Evolutionary conservation across 352 stramenopile genomes (phyloP).

Genomic region (Pythium utonaiense): DNA sequence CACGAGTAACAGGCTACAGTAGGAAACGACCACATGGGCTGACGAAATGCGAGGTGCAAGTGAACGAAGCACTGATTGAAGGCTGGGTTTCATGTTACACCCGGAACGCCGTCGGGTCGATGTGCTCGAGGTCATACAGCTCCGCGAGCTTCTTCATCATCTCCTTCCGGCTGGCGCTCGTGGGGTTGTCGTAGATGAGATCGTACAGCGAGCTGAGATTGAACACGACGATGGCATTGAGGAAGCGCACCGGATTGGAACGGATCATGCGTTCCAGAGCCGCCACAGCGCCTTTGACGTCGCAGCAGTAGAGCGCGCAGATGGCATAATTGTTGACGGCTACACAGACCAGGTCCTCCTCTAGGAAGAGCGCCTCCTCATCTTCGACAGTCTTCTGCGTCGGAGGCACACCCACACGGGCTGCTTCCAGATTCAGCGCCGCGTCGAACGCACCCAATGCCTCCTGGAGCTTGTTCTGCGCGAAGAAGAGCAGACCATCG

Average conservation of each 20-base stretch:
- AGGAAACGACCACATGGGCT: no score
- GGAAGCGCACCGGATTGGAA: slow-evolving; percentile 59
- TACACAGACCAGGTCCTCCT: slow-evolving; percentile 64
- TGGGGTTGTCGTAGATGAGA: slow-evolving; percentile 70
- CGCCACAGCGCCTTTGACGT: slow-evolving; percentile 65
- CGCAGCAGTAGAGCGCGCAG: slow-evolving; percentile 77
- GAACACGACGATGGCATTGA: slow-evolving; percentile 70
- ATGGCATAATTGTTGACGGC: slow-evolving; percentile 84
- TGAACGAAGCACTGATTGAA: no score
- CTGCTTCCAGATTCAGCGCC: slow-evolving; percentile 43
- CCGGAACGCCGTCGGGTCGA: slow-evolving; percentile 61
- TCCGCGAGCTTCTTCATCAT: slow-evolving; percentile 81
- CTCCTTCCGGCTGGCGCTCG: slow-evolving; percentile 74
- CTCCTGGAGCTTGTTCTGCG: slow-evolving; percentile 79
- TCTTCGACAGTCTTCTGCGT: background rate
- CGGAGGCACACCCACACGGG: background rate
- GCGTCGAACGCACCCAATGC: slow-evolving; percentile 69
- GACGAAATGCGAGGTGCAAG: no score
- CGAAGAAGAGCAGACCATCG: slow-evolving; percentile 69
- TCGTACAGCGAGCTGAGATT: slow-evolving; percentile 84
- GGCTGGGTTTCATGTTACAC: no score
- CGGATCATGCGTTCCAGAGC: slow-evolving; percentile 72
- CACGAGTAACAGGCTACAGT: no score
- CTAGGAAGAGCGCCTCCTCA: slow-evolving; percentile 46
- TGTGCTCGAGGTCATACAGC: slow-evolving; percentile 72